Base-by-base conservation (phyloP, 192 early-diverging fungal genomes). In the Coemansia sp. region DNA sequence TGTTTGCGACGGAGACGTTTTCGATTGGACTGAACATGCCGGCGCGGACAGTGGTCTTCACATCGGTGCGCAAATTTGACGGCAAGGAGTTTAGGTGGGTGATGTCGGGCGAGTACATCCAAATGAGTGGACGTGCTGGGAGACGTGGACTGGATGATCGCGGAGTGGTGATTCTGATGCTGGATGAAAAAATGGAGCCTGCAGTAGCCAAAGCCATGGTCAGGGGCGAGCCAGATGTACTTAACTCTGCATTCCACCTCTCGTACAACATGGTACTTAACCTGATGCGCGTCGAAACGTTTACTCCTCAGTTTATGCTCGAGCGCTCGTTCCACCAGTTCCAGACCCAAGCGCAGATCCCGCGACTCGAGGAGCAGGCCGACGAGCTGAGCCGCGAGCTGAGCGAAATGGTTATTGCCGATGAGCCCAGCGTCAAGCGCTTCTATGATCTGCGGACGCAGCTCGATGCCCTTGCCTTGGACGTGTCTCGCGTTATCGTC, bases 1-100 rank as follows among this genome's bases (percentile, higher is more conserved):
- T 98, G 42, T 98, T 98, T 87, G 96, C 96, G 21, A 98, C 96
- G 3, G 97, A 98, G 80, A 98, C 97, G 1, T 98, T 98, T 72
- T 93, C 97, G 21, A 98, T 98, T 58, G 97, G 97, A 21, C 79
- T 98, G 54, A 98, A 98, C 82, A 98, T 98, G 97, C 97, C 97
- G 19, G 95, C 97, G 65, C 94, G 93, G 63, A 98, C 97, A 1
- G 97, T 98, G 17, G 93, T 98, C 2, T 98, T 98, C 60, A 96
- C 95, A 0, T 85, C 87, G 48, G 88, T 95, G 4, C 85, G 88
- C 52, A 98, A 98, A 60, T 97, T 85, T 63, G 97, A 98, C 68
- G 97, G 97, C 52, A 88, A 88, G 60, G 87, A 90, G 36, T 83
- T 76, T 17, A 85, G 97, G 53, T 93, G 88, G 85, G 83, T 95